Evolutionary conservation across 345 rosid genomes (phyloP).

Genomic region (Isatis tinctoria): DNA sequence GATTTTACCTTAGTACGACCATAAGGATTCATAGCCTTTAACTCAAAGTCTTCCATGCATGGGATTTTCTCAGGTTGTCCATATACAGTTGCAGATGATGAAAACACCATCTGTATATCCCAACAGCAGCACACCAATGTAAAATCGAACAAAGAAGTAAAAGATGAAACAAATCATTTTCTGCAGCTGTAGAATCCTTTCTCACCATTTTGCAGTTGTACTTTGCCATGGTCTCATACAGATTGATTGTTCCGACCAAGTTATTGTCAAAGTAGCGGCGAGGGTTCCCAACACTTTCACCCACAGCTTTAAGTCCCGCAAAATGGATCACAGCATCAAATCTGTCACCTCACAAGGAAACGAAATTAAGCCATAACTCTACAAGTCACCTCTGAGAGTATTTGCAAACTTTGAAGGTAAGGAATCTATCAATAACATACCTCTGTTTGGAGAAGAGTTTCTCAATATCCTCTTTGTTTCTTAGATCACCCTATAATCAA

Average conservation of each 20-base stretch:
- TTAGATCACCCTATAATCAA: slow-evolving; percentile 76
- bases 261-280: slow-evolving; percentile 79
- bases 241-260: slow-evolving; percentile 71
- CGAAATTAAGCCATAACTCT: background rate
- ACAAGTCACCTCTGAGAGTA: background rate
- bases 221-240: slow-evolving; percentile 69
- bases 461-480: slow-evolving; percentile 79
- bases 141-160: background rate
- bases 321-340: slow-evolving; percentile 94
- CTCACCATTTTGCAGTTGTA: slow-evolving; percentile 66
- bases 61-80: slow-evolving; percentile 93
- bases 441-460: slow-evolving; percentile 61
- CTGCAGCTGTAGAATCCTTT: background rate
- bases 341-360: slow-evolving; percentile 35
- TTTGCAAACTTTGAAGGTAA: background rate
- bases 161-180: background rate
- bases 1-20: slow-evolving; percentile 81
- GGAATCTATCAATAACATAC: slow-evolving; percentile 33
- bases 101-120: slow-evolving; percentile 73
- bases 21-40: slow-evolving; percentile 88
- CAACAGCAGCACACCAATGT: background rate
- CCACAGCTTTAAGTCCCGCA: slow-evolving; percentile 92
- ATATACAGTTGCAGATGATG: slow-evolving; percentile 94
- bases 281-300: slow-evolving; percentile 77
- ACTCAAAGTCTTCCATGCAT: slow-evolving; percentile 66